Evolutionary conservation across 1,284 basidiomycete species (phyloP), one percentile per base, ranked within the genome.

Genomic region (Naganishia albida): DNA sequence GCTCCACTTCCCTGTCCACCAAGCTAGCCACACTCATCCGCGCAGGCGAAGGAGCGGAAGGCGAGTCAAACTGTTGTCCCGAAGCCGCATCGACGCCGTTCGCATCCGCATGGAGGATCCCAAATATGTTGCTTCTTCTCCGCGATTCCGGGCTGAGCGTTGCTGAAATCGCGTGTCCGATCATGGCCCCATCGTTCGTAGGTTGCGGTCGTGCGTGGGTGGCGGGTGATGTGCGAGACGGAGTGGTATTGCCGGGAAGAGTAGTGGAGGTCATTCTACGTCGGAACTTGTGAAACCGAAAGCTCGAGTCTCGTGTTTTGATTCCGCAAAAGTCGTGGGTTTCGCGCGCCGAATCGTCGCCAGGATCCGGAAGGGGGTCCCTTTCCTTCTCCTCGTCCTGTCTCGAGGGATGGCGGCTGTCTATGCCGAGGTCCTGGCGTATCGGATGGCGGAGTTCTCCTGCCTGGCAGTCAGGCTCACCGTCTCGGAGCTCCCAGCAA

Each of bases 91-190:
- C 34, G 34, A n/a, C 28, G 3, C 51, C 7, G 51, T 39, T 43
- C 54, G 57, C 18, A 2, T 50, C 57, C 20, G 57, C 34, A 60
- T 60, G 57, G 28, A 60, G 57, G 38, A 60, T 60, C 46, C 57
- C 57, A 15, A 60, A 60, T n/a, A 60, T 60, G 18, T 60, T 60
- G 46, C 57, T 60, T 13, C 57, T 46, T 18, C 57, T 48, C 34
- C 48, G 57, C 38, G 57, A 60, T n/a, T 60, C 57, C 20, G 57
- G 38, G 25, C 57, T 60, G 38, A 50, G 46, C 46, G 46, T 39
- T 49, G 28, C 57, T 48, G 38, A 26, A 18, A 34, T 34, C 10
- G 34, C 34, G 34, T 10, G 34, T 34, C 34, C 34, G 34, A 34
- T 60, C 57, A 60, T 60, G 25, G 34, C 50, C 7, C 34, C 46